Evolutionary conservation across 2,329 filamentous ascomycete genomes (phyloP), one percentile per base, ranked within the genome.

Genomic region (Cladophialophora psammophila): DNA sequence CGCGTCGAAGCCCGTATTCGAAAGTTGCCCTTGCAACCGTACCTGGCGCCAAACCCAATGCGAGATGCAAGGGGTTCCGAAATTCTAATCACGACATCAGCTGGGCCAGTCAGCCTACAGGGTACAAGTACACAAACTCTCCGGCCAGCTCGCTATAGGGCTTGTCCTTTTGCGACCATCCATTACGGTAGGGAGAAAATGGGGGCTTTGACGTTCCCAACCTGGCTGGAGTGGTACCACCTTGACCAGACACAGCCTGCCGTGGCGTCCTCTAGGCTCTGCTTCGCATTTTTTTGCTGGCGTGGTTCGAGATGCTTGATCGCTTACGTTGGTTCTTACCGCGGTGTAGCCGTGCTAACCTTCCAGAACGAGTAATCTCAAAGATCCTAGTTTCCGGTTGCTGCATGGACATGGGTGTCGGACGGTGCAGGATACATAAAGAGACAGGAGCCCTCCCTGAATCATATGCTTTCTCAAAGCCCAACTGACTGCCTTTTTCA

Each of bases 21-120:
- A 32, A 40, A 57, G 62, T 65, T 65, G 62, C 63, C 63, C 53
- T 54, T 65, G 63, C 66, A 59, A 63, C 62, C 56, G 66, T 68
- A 68, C 62, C 66, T 68, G 66, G 54, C 45, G 59, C 66, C 58
- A 68, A 65, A 65, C 65, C 38, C 34, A 65, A 63, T 38, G 38
- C 32, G 45, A 36, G 57, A 63, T 63, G 63, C 63, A 63, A 60
- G 63, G 66, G 63, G 45, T 53, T 57, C 55, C 15, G 13, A 58
- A 45, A 9, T 62, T 56, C 57, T 35, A 20, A 58, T 54, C n/a
- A 32, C n/a, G 26, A 31, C 18, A 35, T 54, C 53, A 50, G 54
- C 52, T 55, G 52, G 13, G 32, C 64, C 55, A 52, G 45, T 60
- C 60, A 36, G 18, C 26, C 31, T 9, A 45, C n/a, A n/a, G n/a